Evolutionary conservation across 2,329 filamentous ascomycete genomes (phyloP).

Genomic region (Clonostachys sp.): DNA sequence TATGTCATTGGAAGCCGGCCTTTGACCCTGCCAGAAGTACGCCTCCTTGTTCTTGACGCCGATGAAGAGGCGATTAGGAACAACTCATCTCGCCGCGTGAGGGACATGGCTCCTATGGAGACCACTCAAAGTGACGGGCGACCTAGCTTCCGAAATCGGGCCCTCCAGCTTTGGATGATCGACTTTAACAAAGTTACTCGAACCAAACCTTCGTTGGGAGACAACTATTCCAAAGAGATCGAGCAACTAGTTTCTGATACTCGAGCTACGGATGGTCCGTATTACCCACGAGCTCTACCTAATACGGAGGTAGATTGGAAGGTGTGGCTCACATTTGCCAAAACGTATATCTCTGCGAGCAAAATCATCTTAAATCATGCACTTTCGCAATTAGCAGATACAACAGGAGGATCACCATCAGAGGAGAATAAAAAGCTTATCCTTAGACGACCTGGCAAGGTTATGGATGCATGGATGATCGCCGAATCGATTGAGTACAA

Average conservation of each 20-base stretch:
- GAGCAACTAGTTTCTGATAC: background rate
- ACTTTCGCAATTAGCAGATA: too few relatives aligned
- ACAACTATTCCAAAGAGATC: background rate
- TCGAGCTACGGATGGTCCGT: background rate
- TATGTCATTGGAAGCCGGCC: slow-evolving; percentile 1
- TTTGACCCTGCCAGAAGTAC: too few relatives aligned
- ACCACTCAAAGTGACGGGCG: too few relatives aligned
- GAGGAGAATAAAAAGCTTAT: too few relatives aligned
- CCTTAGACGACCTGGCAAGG: too few relatives aligned
- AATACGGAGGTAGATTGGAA: slow-evolving; percentile 1
- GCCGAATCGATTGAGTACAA: too few relatives aligned
- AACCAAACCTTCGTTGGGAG: background rate
- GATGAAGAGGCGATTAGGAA: too few relatives aligned
- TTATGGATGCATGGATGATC: too few relatives aligned
- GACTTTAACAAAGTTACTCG: slow-evolving; percentile 1
- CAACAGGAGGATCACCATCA: too few relatives aligned
- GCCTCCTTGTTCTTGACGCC: too few relatives aligned
- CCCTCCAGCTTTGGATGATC: slow-evolving; percentile 3
- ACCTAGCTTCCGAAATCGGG: too few relatives aligned
- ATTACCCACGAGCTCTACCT: slow-evolving; percentile 3
- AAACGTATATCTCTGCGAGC: slow-evolving; percentile 2
- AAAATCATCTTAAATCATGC: background rate
- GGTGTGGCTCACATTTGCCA: slow-evolving; percentile 2
- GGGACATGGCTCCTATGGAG: too few relatives aligned
- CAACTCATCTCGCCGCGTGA: background rate